Base-by-base conservation (phyloP, 2,329 filamentous ascomycete genomes). In the Arthrobotrys sinensis region DNA sequence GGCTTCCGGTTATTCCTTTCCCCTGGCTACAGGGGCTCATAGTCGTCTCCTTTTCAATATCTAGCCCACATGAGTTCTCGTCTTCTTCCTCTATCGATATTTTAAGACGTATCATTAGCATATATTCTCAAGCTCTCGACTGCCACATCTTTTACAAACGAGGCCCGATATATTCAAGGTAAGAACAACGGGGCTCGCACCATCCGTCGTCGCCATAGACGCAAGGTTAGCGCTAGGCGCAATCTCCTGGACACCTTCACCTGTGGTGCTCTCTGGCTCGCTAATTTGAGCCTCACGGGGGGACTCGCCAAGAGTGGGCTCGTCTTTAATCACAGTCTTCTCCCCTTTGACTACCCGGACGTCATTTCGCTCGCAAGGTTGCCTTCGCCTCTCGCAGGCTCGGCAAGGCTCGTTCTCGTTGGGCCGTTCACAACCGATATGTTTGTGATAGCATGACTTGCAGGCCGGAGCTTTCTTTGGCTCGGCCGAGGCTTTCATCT, bases 381-480 rank as follows among this genome's bases (percentile, higher is more conserved):
- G 24, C 1, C 40, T 43, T 16, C 46, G 21, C 19, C 55, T 72
- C 19, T 38, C 43, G 38, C 75, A 78, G 19, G 62, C 45, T 34
- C 52, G 46, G 38, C 75, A 78, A 12, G 43, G 6, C 12, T 67
- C 67, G 24, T 38, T 34, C 19, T 72, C 75, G 10, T 43, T 28
- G 1, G 8, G 4, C 14, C 67, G 50, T 2, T 72, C 67, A 46
- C 75, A 78, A 3, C 62, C 75, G n/a, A 78, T 68, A 24, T 78
- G 75, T 12, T 64, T 72, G 16, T 67, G 36, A 36, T 78, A 78
- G 28, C 75, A 78, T 1, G 40, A 38, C 36, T 78, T 78, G 46
- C 75, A 78, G 11, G 75, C 75, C 16, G 75, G 67, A 14, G 38
- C 10, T 5, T 53, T 66, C 50, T 64, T 77, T 14, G 12, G 14